A percentile compares a stretch with the other conserved stretches of the same genome.
Conservation (phyloP, 441 rosid genomes). For the Jatropha podagrica region DNA sequence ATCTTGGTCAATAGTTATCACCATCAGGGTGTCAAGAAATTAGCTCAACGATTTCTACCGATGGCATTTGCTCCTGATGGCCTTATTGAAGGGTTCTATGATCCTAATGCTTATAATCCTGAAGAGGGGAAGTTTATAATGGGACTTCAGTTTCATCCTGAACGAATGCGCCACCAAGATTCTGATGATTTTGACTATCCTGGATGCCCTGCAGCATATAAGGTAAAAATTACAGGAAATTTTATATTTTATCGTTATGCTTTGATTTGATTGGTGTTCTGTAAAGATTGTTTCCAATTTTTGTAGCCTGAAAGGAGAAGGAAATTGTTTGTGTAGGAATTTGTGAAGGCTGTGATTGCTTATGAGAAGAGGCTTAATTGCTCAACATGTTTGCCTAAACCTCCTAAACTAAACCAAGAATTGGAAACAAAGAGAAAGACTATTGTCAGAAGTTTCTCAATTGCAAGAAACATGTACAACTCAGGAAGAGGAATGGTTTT, state of each 20-base stretch:
- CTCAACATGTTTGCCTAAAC: slow-evolving; percentile 40
- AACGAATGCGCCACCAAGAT: slow-evolving; percentile 42
- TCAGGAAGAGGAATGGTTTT: slow-evolving; percentile 40
- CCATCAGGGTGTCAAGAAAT: slow-evolving; percentile 58
- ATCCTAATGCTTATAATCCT: slow-evolving; percentile 53
- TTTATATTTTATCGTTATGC: not conserved
- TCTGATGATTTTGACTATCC: slow-evolving; percentile 58
- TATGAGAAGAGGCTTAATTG: slow-evolving; percentile 67
- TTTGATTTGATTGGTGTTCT: not conserved
- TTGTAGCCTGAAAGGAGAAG: not conserved
- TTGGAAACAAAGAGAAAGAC: slow-evolving; percentile 63
- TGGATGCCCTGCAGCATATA: slow-evolving; percentile 67
- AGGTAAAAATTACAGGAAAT: slow-evolving; percentile 27
- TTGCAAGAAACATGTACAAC: slow-evolving; percentile 65
- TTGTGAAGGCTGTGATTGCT: slow-evolving; percentile 85
- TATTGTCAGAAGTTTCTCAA: slow-evolving; percentile 69
- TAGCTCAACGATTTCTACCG: slow-evolving; percentile 53
- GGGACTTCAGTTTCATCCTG: slow-evolving; percentile 66
- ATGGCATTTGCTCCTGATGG: slow-evolving; percentile 65
- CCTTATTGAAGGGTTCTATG: slow-evolving; percentile 56
- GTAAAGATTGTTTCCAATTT: not conserved
- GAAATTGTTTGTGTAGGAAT: slow-evolving; percentile 48
- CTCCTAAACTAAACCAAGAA: slow-evolving; percentile 52
- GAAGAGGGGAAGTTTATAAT: slow-evolving; percentile 59
- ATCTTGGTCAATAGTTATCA: slow-evolving; percentile 64